Base-by-base conservation (phyloP, 2,329 filamentous ascomycete species). In the Sporothrix globosa region DNA sequence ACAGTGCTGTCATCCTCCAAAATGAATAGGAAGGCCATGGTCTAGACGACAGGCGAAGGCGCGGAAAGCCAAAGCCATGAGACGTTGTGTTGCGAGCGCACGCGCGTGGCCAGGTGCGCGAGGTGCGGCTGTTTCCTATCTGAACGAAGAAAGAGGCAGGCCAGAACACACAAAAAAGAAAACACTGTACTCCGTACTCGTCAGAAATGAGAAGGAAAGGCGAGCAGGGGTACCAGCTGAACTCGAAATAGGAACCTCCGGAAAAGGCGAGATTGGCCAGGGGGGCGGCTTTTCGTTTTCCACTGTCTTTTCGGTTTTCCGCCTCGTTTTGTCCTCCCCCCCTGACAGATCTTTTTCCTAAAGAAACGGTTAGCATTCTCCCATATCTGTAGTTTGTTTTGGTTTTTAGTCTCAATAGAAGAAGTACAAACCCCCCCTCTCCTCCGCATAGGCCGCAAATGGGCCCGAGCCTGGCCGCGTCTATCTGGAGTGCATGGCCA, bases 51-150 rank as follows among this genome's bases (percentile, higher is more conserved):
- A 30, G 11, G 30, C 13, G 11, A 67, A 21, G 30, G 50, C 11
- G n/a, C n/a, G 65, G 30, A 41, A 67, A 30, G 50, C 48, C 41
- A 17, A 44, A 7, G 41, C 41, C 52, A 34, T 52, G 63, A 27
- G 27, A 50, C 44, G 14, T 63, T 63, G 34, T 24, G 41, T 17
- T 4, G 41, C 41, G 41, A 11, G 41, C 41, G 41, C 41, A 13
- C 58, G n/a, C 41, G 58, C n/a, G 34, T 24, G 27, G 11, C 30
- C 17, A 14, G 30, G n/a, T 27, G 41, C 67, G 53, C 68, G 34
- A 63, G 56, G 44, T 69, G 68, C 68, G 68, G 68, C 68, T 63
- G 58, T 61, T 39, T 41, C 61, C 19, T 30, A 21, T 34, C 54
- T 2, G 58, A 61, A 41, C 13, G 19, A 34, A 34, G 14, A 34